Evolutionary conservation across 805 yeast genomes (phyloP), one percentile per base, ranked within the genome.

Genomic region (Phaffomyces antillensis): DNA sequence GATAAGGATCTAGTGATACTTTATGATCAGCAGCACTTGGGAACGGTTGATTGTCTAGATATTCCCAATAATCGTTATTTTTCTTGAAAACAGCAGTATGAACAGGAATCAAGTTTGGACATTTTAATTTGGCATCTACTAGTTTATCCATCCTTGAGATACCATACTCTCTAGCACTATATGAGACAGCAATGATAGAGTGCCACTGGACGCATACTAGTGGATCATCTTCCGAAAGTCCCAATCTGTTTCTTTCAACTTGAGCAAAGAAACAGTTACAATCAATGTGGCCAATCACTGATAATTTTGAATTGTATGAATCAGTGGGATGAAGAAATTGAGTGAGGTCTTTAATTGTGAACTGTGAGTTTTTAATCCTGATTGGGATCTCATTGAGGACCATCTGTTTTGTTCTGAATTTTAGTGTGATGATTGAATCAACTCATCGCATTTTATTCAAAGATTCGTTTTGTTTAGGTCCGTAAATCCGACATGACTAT

Each of bases 181-280:
- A 87, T 2, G 86, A 79, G 0, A 93, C 95, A 0, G 99, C 99
- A 47, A 93, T 91, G 3, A 93, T 66, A 0, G 90, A 73, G 40
- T 74, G 71, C 99, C 99, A 93, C 58, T 93, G 99, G 5, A 88
- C 87, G 61, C 97, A 90, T 0, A 89, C 97, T 2, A 93, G 83
- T 0, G 99, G 97, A 49, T 81, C 90, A 3, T 79, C 77, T 2
- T 67, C 68, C 2, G 80, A 63, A 15, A 83, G 64, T 0, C 83
- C 83, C 16, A 87, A 70, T 36, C 96, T 65, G 7, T 86, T 68
- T 52, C 84, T 91, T 56, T 93, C 97, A 28, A 83, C 93, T 59
- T 93, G 99, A 0, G 99, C 96, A 64, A 86, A 93, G 62, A 90
- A 93, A 12, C 98, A 97, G 65, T 93, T 95, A 55, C 88, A 76